Evolutionary conservation across 2,329 filamentous ascomycete species (phyloP).

Genomic region (Penicillium griseofulvum): DNA sequence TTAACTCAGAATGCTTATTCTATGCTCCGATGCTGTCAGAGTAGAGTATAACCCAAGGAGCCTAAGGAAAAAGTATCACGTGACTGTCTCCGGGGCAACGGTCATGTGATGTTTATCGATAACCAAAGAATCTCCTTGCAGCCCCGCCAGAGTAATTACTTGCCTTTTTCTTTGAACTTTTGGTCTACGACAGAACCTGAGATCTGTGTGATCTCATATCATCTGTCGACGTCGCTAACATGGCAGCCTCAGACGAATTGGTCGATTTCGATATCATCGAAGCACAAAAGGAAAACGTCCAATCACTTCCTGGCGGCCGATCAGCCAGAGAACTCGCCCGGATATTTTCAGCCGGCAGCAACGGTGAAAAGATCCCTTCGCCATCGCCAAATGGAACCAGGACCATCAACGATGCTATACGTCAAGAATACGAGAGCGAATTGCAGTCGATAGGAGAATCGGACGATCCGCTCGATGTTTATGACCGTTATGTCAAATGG

Average conservation of each 20-base stretch:
- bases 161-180: neutral
- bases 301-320: slow-evolving; percentile 80
- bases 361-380: slow-evolving; percentile 53
- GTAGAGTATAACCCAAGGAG: neutral
- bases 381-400: slow-evolving; percentile 70
- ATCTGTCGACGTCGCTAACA: slow-evolving; percentile 2
- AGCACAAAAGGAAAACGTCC: slow-evolving; percentile 96
- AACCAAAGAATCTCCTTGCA: slow-evolving; percentile 23
- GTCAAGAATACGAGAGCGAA: slow-evolving; percentile 83
- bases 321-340: slow-evolving; percentile 87
- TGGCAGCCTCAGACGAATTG: slow-evolving; percentile 44
- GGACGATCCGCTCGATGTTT: slow-evolving; percentile 92
- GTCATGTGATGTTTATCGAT: slow-evolving; percentile 38
- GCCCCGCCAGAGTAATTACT: slow-evolving; percentile 7
- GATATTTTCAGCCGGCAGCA: slow-evolving; percentile 56
- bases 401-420: slow-evolving; percentile 73
- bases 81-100: slow-evolving; percentile 35
- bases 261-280: slow-evolving; percentile 86
- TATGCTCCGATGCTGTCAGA: neutral
- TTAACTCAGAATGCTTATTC: neutral
- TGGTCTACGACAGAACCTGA: neutral
- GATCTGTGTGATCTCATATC: slow-evolving; percentile 2
- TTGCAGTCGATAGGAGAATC: slow-evolving; percentile 75
- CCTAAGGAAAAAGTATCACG: slow-evolving; percentile 18
- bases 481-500: slow-evolving; percentile 96